Percentiles rank a stretch among this genome's conserved stretches.
Conservation (phyloP, 2,329 filamentous ascomycete species). For the Diaporthe citri region DNA sequence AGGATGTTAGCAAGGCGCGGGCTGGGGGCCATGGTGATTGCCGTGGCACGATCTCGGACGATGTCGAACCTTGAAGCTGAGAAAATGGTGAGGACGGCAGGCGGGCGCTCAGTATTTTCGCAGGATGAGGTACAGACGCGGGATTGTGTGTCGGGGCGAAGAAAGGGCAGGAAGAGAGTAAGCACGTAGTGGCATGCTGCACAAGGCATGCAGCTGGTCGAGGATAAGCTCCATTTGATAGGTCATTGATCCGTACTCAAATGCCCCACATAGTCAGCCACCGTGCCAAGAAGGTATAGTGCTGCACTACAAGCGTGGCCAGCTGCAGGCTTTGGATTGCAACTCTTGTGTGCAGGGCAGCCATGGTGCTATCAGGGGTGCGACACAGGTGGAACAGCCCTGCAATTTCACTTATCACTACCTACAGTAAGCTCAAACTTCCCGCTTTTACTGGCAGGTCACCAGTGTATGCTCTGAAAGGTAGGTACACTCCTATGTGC, state of each 20-base stretch:
- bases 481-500: too few relatives aligned
- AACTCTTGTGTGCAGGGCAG: too few relatives aligned
- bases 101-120: background rate
- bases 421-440: background rate
- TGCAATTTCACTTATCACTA: conserved; percentile 3
- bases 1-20: conserved; percentile 6
- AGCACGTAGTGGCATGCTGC: background rate
- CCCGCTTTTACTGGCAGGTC: background rate
- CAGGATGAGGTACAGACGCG: background rate
- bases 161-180: background rate
- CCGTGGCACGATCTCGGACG: background rate
- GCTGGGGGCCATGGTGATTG: background rate
- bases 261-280: background rate
- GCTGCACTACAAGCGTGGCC: background rate
- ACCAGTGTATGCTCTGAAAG: background rate
- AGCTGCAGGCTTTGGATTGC: background rate
- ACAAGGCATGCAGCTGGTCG: background rate
- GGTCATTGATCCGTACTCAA: background rate
- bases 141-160: background rate
- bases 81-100: background rate
- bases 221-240: background rate
- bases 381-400: background rate
- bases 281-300: background rate
- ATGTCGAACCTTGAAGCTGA: background rate
- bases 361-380: too few relatives aligned